Base-by-base conservation (phyloP, 441 rosid genomes). In the Jatropha podagrica region DNA sequence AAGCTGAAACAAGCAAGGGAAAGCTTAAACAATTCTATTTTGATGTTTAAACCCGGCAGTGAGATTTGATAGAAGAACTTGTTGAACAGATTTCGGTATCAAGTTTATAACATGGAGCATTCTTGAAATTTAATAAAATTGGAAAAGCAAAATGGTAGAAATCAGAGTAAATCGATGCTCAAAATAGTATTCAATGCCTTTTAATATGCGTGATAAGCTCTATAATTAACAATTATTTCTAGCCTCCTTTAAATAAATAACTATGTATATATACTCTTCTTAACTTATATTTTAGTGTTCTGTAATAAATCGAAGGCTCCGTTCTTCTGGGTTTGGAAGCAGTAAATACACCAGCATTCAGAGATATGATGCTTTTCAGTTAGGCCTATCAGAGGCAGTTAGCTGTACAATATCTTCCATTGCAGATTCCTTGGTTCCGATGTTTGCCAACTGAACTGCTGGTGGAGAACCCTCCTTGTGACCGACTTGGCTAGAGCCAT, bases 401-500 rank as follows among this genome's bases (percentile, higher is more conserved):
- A 27, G 52, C 3, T 55, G 58, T 44, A 18, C 41, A 67, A 26
- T 68, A 0, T 58, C 75, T 71, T 68, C 78, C 38, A n/a, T 52
- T 58, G 73, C 10, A 56, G 79, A 27, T 20, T 23, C 64, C 11
- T 73, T 54, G 7, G 78, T 5, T 11, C 5, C 41, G 13, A 62
- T 54, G 14, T 66, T 67, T 26, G 58, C 61, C 72, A 79, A 1
- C 56, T 74, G 79, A 65, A 85, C 59, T 32, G 79, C n/a, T 0
- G 17, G 38, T 37, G 65, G 46, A 58, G 80, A 76, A 40, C 60
- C 63, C 46, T 51, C 78, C 71, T 70, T 82, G 14, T 69, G 75
- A 44, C 64, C 69, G n/a, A 68, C 75, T 11, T 74, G 82, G 56
- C 42, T 76, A 11, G 85, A 69, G 37, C 84, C 85, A 75, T 68